Evolutionary conservation across 768 basidiomycete species (phyloP).

Genomic region (Phanerodontia chrysosporium): DNA sequence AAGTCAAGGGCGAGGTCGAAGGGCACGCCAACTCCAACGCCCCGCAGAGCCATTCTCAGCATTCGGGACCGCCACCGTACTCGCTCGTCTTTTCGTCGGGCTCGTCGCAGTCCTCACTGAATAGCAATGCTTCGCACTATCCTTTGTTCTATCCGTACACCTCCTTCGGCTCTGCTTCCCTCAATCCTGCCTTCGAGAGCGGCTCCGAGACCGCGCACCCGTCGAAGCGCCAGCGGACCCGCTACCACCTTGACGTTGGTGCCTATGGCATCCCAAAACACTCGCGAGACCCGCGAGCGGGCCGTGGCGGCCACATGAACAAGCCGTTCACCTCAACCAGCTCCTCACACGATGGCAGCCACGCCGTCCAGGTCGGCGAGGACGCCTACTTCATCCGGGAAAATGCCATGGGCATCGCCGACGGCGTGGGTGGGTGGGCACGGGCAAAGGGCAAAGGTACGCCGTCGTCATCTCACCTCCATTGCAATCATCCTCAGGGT

Average conservation of each 20-base stretch:
- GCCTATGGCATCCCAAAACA: constrained; percentile 84
- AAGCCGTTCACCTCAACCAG: neutral
- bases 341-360: neutral
- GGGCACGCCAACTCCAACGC: constrained; percentile 28
- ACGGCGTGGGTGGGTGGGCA: constrained; percentile 94
- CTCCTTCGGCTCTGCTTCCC: constrained; percentile 24
- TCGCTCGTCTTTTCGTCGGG: constrained; percentile 43
- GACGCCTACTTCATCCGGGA: constrained; percentile 83
- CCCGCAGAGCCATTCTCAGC: constrained; percentile 32
- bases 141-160: constrained; percentile 37
- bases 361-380: constrained; percentile 80
- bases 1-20: constrained; percentile 43
- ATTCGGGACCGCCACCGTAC: constrained; percentile 30
- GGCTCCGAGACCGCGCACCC: constrained; percentile 15
- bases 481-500: constrained; percentile 3
- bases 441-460: constrained; percentile 43
- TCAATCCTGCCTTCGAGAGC: constrained; percentile 12
- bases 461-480: constrained; percentile 3
- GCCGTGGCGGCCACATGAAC: constrained; percentile 18
- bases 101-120: constrained; percentile 29
- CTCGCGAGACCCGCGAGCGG: constrained; percentile 19
- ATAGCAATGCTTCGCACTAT: constrained; percentile 26
- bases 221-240: constrained; percentile 28
- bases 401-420: constrained; percentile 90
- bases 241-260: constrained; percentile 65